Base-by-base conservation (phyloP, 2,329 filamentous ascomycete species). In the Orbilia oligospora region DNA sequence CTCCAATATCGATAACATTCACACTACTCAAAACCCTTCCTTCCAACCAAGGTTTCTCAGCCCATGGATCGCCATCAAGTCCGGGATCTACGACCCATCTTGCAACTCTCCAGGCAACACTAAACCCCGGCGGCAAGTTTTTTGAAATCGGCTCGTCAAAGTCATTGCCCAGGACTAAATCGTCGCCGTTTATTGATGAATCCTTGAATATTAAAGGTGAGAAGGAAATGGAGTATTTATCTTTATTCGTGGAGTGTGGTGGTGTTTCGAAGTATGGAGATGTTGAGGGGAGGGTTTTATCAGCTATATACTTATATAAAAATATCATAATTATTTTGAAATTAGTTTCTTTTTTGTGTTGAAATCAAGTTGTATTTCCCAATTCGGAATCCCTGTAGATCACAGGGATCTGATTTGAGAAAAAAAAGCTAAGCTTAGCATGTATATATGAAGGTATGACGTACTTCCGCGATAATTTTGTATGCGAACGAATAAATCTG, bases 131-230 rank as follows among this genome's bases (percentile, higher is more conserved):
- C 0, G 96, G 95, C 1, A 99, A 87, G 16, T 91, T 89, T 83
- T 97, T 92, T 33, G 93, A 89, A 81, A 99, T 96, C 0, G 96
- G 93, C 64, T 92, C 89, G 83, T 97, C 94, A 83, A 98, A 97
- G 86, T 97, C 94, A 84, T 98, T 98, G 49, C 95, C 96, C 82
- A 97, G 97, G 68, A 97, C 90, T 1, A 99, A 87, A 80, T 97
- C 90, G 27, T 89, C 85, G 53, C 90, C 93, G 2, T 87, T 87
- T 71, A 97, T 90, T 41, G 88, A 87, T 84, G 84, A 20, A 8
- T 27, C 14, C 38, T 72, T 72, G 44, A 72, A 80, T 5, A 48
- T 49, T 14, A 80, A 8, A 9, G 67, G 78, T 14, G 68, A 64
- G 24, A 79, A 61, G 14, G 69, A 72, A 9, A 79, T 73, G 14